Conservation (phyloP, 352 stramenopile genomes). For the Blastocystis sp. region DNA sequence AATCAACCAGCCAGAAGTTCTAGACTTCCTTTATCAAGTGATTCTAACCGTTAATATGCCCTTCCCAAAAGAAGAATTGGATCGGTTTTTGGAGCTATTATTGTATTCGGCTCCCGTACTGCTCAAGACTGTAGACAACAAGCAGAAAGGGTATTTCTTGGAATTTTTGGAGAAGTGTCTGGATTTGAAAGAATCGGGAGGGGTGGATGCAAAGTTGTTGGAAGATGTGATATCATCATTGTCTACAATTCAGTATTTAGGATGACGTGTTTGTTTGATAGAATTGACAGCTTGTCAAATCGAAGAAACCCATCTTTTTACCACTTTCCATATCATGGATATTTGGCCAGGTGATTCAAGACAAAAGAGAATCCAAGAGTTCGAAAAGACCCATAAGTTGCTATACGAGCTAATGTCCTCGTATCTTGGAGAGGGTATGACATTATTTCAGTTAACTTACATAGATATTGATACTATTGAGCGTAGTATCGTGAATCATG, state of each 20-base stretch:
- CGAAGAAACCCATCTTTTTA: background rate
- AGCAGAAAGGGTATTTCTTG: slow-evolving; percentile 35
- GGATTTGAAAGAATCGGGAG: background rate
- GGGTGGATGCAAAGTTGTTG: background rate
- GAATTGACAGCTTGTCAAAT: slow-evolving; percentile 53
- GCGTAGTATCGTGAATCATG: slow-evolving; percentile 64
- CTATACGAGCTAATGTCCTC: slow-evolving; percentile 62
- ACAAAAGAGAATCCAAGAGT: slow-evolving; percentile 9
- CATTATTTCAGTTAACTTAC: background rate
- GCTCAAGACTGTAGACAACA: slow-evolving; percentile 16
- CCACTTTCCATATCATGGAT: background rate
- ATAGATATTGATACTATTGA: slow-evolving; percentile 63
- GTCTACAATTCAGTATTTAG: slow-evolving; percentile 32
- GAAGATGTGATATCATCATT: background rate
- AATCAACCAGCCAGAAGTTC: background rate
- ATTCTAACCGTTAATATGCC: slow-evolving; percentile 7
- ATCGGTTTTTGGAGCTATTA: background rate
- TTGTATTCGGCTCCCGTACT: background rate
- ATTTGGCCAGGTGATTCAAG: background rate
- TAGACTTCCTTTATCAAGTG: slow-evolving; percentile 16
- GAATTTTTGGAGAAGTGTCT: slow-evolving; percentile 44
- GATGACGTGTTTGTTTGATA: slow-evolving; percentile 27
- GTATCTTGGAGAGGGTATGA: slow-evolving; percentile 45
- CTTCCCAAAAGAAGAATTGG: slow-evolving; percentile 24
- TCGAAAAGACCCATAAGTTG: slow-evolving; percentile 57